phyloP scores from a whole-genome alignment of 768 basidiomycete species.

The Pleurotus tuber-regium region DNA sequence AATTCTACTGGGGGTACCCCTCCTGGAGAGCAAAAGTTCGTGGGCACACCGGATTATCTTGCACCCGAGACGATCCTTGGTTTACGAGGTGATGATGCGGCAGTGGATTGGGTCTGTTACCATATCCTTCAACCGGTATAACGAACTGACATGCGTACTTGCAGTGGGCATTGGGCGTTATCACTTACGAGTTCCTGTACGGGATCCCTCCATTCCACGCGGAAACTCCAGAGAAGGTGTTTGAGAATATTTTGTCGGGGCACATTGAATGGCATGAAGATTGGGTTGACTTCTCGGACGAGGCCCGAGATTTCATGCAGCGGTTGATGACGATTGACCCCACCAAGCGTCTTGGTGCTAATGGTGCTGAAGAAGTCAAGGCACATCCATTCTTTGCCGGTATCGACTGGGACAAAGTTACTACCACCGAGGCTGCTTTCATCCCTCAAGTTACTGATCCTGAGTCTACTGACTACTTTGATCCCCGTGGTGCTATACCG shows the following conservation, averaged over 20 bases:
- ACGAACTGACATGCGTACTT: conserved; percentile 16
- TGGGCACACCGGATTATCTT: conserved; percentile 96
- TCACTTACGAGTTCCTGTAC: conserved; percentile 97
- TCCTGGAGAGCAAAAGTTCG: conserved; percentile 88
- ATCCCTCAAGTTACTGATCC: conserved; percentile 94
- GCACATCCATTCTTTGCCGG: conserved; percentile 85
- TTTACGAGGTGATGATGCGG: conserved; percentile 89
- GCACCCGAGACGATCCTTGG: conserved; percentile 96
- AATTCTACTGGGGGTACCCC: conserved; percentile 63
- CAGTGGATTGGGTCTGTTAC: conserved; percentile 86
- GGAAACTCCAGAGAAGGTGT: conserved; percentile 94
- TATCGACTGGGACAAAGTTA: conserved; percentile 93
- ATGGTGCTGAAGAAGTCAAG: conserved; percentile 92
- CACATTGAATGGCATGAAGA: conserved; percentile 97
- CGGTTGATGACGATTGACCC: conserved; percentile 82
- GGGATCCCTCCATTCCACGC: conserved; percentile 98
- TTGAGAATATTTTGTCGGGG: conserved; percentile 96
- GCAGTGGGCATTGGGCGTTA: conserved; percentile 98
- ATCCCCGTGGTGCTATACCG: conserved; percentile 88
- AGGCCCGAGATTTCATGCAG: conserved; percentile 89
- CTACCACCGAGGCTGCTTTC: conserved; percentile 86
- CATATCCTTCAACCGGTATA: not conserved
- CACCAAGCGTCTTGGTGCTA: conserved; percentile 72
- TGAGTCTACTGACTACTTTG: conserved; percentile 99
- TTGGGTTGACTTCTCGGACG: conserved; percentile 80